Conservation (phyloP, 495 filamentous ascomycete species). For the Xylaria castorea region DNA sequence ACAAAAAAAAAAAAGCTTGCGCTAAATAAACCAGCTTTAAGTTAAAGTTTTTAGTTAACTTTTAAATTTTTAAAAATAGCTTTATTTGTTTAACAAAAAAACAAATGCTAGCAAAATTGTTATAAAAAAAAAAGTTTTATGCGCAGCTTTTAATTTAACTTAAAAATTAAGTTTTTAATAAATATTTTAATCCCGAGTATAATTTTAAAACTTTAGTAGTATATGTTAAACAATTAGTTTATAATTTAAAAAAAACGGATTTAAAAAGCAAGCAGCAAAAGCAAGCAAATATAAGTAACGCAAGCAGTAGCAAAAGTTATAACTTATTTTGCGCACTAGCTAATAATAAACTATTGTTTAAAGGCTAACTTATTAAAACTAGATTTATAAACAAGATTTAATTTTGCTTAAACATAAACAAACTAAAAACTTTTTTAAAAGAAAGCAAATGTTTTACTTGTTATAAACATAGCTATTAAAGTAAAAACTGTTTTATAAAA, state of each 20-base stretch:
- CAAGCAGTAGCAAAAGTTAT: no score
- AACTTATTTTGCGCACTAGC: neutral
- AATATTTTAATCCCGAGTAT: neutral
- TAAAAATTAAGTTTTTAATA: neutral
- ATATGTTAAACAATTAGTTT: neutral
- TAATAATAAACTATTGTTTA: neutral
- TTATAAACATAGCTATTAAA: no score
- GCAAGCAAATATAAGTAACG: neutral
- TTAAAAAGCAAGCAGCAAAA: neutral
- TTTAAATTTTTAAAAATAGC: neutral
- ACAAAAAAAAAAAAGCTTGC: neutral
- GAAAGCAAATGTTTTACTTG: no score
- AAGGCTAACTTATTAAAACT: no score
- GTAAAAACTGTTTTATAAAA: no score
- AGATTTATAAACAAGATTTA: neutral
- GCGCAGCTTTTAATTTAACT: neutral
- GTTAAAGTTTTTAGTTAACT: neutral
- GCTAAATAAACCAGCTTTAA: neutral
- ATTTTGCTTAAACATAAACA: no score
- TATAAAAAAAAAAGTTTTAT: neutral
- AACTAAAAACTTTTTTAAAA: no score
- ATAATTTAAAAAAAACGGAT: neutral
- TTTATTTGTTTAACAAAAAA: neutral
- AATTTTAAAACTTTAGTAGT: neutral
- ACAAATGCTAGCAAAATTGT: neutral